Conservation (phyloP, 2,329 filamentous ascomycete species). For the Talaromyces sp. region DNA sequence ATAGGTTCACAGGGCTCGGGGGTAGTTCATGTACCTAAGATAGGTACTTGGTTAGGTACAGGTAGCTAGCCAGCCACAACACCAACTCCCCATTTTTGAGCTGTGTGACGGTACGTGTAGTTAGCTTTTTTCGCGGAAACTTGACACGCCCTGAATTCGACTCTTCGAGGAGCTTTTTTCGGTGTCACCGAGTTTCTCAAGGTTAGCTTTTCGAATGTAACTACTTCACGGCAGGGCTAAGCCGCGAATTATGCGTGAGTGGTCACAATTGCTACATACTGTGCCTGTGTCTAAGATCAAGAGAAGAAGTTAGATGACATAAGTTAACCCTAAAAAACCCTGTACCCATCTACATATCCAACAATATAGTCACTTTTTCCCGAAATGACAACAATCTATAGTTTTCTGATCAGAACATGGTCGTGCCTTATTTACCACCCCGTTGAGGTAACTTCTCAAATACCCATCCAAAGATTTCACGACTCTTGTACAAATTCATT, state of each 20-base stretch:
- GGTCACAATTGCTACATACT: background rate
- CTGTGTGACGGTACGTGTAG: background rate
- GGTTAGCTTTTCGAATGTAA: background rate
- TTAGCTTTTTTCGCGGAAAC: background rate
- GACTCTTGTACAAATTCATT: slow-evolving; percentile 82
- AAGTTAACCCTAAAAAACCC: background rate
- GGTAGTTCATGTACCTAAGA: background rate
- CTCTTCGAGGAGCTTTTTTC: background rate
- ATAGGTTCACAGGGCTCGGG: background rate
- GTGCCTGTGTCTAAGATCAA: background rate
- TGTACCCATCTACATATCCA: background rate
- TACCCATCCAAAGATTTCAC: slow-evolving; percentile 85
- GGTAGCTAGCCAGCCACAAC: background rate
- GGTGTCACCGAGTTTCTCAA: background rate
- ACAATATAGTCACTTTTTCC: background rate
- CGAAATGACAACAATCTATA: background rate
- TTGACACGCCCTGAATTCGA: background rate
- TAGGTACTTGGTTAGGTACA: background rate
- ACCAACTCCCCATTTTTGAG: background rate
- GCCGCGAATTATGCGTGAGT: background rate
- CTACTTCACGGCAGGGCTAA: background rate
- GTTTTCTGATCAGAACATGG: background rate
- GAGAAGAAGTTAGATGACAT: background rate
- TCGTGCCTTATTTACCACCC: background rate
- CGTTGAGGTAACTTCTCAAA: slow-evolving; percentile 64